Evolutionary conservation across 495 filamentous ascomycete species (phyloP), one percentile per base, ranked within the genome.

Genomic region (Chaetomium tenue): DNA sequence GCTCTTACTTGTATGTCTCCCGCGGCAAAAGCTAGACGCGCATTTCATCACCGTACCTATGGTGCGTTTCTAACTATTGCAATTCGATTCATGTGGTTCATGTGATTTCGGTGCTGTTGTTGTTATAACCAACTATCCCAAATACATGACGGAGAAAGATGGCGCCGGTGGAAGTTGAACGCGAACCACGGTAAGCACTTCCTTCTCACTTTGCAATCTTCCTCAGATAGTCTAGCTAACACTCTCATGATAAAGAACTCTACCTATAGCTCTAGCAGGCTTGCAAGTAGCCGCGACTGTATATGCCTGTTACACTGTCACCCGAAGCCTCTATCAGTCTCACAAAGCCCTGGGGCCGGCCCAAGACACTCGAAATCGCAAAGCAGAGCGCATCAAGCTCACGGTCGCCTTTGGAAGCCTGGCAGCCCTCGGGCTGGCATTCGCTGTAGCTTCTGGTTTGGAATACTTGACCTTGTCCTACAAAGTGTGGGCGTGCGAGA

Each of bases 401-500:
- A 71, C 76, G 4, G 69, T 73, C 0, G 64, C 72, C 20, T 85
- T 85, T 66, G 74, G 77, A 18, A 70, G 69, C 2, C 69, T 84
- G 0, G 81, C 81, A 18, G 50, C 70, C 3, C 42, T 76, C 0
- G 73, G 79, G 23, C 66, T 84, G 8, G 68, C 61, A 5, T 60
- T 76, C 13, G 77, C 79, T 5, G 58, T 72, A 12, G 76, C 75
- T 25, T 80, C 77, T 20, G 69, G 67, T 2, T 42, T 76, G 22
- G 62, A 64, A 16, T 81, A 79, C 47, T 66, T 65, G 30, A 68
- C 63, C 3, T 54, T 83, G 25, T 83, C 81, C 0, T 85, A 84
- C 68, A 68, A 73, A 53, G 74, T 74, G 18, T 85, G 82, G 82
- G 81, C 81, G 5, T 69, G 74, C 47, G 73, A 82, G 54, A 73